Evolutionary conservation across 768 basidiomycete species (phyloP).

Genomic region (Saitozyma sp.): DNA sequence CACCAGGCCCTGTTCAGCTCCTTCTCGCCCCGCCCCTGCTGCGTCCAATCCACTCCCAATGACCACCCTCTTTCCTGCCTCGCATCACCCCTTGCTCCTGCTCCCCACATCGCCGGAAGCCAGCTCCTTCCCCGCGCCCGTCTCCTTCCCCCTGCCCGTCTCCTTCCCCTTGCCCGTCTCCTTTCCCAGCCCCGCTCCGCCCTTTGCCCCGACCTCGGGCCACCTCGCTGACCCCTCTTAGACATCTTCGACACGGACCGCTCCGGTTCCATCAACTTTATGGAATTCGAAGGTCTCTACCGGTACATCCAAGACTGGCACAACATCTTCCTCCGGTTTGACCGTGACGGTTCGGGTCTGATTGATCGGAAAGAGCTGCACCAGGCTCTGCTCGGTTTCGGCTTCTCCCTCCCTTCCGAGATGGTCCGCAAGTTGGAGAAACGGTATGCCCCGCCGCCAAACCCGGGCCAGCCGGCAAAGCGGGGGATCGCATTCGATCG

Average conservation of each 20-base stretch:
- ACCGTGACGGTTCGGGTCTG: conserved; percentile 49
- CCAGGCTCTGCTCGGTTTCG: conserved; percentile 49
- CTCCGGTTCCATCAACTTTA: conserved; percentile 49
- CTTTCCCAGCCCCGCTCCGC: neutral
- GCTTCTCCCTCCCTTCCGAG: conserved; percentile 48
- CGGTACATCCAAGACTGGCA: conserved; percentile 54
- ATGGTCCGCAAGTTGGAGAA: conserved; percentile 51
- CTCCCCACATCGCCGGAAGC: neutral
- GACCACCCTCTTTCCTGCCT: too few species aligned
- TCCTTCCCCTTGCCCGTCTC: neutral
- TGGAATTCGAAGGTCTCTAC: conserved; percentile 52
- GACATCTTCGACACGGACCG: conserved; percentile 52
- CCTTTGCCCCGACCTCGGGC: neutral
- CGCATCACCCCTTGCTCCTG: neutral
- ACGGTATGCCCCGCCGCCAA: conserved; percentile 46
- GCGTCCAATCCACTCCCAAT: too few species aligned
- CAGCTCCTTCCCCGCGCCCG: neutral
- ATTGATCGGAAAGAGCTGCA: conserved; percentile 52
- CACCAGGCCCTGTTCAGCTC: too few species aligned
- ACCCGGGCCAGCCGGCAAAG: conserved; percentile 7
- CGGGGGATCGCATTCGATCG: conserved; percentile 51
- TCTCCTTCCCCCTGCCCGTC: neutral
- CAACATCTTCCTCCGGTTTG: conserved; percentile 52
- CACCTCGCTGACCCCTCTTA: conserved; percentile 2
- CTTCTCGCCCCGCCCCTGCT: too few species aligned